Percentiles rank a stretch among this genome's conserved stretches.
phyloP scores from a whole-genome alignment of 352 stramenopile genomes.

The Pythium sukuiense region DNA sequence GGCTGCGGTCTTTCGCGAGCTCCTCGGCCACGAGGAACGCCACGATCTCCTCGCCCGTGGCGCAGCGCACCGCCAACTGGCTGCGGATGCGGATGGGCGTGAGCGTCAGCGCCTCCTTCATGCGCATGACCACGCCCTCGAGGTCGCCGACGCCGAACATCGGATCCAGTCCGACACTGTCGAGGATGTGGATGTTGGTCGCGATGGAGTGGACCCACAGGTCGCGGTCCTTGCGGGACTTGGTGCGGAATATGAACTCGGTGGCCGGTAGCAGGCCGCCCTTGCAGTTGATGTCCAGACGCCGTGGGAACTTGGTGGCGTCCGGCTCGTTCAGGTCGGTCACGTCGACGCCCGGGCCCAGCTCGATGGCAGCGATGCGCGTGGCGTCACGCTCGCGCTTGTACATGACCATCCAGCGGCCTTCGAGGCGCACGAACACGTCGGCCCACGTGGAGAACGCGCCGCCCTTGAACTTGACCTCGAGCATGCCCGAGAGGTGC shows the following conservation, averaged over 20 bases:
- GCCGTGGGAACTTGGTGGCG: slow-evolving; percentile 69
- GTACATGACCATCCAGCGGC: slow-evolving; percentile 71
- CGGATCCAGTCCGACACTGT: slow-evolving; percentile 43
- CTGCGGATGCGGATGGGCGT: slow-evolving; percentile 69
- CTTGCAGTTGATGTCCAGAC: slow-evolving; percentile 73
- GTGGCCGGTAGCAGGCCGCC: slow-evolving; percentile 67
- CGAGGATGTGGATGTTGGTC: slow-evolving; percentile 64
- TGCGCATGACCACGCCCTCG: slow-evolving; percentile 48
- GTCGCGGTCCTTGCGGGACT: slow-evolving; percentile 77
- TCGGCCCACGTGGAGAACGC: slow-evolving; percentile 69
- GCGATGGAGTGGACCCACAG: slow-evolving; percentile 68
- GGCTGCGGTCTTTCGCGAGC: slow-evolving; percentile 48
- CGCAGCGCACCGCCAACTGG: slow-evolving; percentile 60
- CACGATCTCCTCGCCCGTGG: slow-evolving; percentile 69
- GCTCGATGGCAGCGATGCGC: slow-evolving; percentile 64
- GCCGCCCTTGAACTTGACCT: slow-evolving; percentile 70
- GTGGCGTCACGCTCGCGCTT: slow-evolving; percentile 59
- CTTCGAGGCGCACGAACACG: slow-evolving; percentile 63
- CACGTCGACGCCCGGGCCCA: slow-evolving; percentile 64
- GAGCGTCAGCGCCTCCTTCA: slow-evolving; percentile 54
- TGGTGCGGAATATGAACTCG: slow-evolving; percentile 76
- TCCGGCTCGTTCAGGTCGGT: slow-evolving; percentile 64
- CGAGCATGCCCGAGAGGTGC: slow-evolving; percentile 50
- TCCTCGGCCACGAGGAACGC: slow-evolving; percentile 59
- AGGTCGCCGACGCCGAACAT: slow-evolving; percentile 57